These are phyloP conservation scores for Aspergillus chevalieri DNA, from an alignment of 2,329 filamentous ascomycete species.

Conservation along the genomic window DNA sequence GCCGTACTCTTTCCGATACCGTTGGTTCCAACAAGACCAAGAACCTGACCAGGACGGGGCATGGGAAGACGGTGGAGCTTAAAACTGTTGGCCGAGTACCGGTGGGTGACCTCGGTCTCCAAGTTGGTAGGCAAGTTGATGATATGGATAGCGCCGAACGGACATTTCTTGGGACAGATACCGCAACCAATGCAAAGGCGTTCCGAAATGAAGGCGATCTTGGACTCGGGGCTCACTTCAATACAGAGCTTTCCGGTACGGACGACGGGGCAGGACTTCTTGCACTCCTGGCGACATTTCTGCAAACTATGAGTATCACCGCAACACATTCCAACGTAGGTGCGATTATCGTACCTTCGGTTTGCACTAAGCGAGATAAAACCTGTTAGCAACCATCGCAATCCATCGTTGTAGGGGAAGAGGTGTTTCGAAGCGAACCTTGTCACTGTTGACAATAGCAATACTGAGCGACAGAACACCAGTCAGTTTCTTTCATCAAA, in stretches of 20 bases:
- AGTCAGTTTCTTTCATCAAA: constrained; percentile 9
- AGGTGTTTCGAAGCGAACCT: constrained; percentile 54
- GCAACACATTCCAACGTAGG: not conserved
- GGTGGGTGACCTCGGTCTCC: constrained; percentile 94
- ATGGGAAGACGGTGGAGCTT: constrained; percentile 96
- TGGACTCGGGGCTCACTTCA: constrained; percentile 80
- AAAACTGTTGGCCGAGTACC: constrained; percentile 99
- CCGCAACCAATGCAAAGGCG: constrained; percentile 94
- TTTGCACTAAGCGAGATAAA: constrained; percentile 60
- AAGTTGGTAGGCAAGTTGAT: constrained; percentile 99
- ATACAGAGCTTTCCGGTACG: constrained; percentile 96
- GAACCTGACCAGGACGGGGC: constrained; percentile 88
- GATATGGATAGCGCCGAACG: constrained; percentile 97
- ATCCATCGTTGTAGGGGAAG: constrained; percentile 29
- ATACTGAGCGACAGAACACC: constrained; percentile 56
- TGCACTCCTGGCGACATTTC: constrained; percentile 99
- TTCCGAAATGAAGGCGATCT: constrained; percentile 97
- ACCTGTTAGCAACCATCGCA: constrained; percentile 34
- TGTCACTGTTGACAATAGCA: constrained; percentile 97
- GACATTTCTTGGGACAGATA: constrained; percentile 99
- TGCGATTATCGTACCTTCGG: constrained; percentile 58
- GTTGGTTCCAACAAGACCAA: constrained; percentile 97
- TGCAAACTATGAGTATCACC: constrained; percentile 34
- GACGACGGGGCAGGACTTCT: constrained; percentile 96
- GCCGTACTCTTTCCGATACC: constrained; percentile 99